Evolutionary conservation across 345 rosid species (phyloP).

Genomic region (Turnera subulata): DNA sequence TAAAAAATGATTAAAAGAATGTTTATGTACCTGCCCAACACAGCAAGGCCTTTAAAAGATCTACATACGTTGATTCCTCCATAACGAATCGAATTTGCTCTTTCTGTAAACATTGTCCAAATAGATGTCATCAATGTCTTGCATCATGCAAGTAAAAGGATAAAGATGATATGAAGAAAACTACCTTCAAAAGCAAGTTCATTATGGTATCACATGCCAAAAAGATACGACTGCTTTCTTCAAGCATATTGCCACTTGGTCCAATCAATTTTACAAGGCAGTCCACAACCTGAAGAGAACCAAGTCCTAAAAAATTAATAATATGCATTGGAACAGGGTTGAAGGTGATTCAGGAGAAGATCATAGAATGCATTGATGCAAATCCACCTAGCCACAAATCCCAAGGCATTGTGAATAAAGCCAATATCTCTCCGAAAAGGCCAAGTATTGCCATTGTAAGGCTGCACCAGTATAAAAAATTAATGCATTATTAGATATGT

Average conservation of each 20-base stretch:
- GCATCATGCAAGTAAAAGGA: background rate
- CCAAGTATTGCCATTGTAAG: no score
- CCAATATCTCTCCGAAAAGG: no score
- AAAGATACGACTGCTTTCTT: conserved; percentile 45
- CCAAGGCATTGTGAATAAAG: no score
- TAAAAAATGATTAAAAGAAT: background rate
- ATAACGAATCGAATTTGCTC: conserved; percentile 41
- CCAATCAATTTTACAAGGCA: conserved; percentile 60
- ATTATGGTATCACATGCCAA: conserved; percentile 84
- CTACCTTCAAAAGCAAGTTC: conserved; percentile 84
- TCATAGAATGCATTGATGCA: no score
- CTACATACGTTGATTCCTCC: conserved; percentile 34
- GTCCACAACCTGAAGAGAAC: conserved; percentile 53
- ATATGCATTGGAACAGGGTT: background rate
- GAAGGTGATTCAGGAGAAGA: background rate
- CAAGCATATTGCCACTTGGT: conserved; percentile 30
- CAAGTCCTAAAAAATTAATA: background rate
- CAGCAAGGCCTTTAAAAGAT: conserved; percentile 59
- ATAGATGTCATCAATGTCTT: conserved; percentile 9
- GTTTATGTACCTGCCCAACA: conserved; percentile 59
- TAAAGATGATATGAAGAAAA: conserved; percentile 8
- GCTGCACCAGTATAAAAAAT: background rate
- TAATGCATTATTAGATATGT: no score
- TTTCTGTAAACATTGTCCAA: conserved; percentile 31
- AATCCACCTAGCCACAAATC: no score